A percentile compares a stretch with the other conserved stretches of the same genome.
Conservation (phyloP, 257 asterid genomes). For the Solanum lignicaule region DNA sequence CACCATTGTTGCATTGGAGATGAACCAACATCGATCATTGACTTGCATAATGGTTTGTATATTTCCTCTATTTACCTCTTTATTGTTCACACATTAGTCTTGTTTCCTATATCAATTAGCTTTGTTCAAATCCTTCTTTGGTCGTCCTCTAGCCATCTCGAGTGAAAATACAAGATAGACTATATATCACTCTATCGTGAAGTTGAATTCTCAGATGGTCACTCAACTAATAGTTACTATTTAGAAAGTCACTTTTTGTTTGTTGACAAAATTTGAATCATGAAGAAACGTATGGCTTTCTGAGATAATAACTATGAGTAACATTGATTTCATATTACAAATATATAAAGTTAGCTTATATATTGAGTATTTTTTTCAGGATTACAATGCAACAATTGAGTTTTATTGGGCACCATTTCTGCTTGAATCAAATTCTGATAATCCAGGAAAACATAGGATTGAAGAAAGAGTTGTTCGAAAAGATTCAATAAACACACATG, state of each 20-base stretch:
- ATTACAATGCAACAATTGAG: not conserved
- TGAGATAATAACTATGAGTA: not conserved
- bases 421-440: not conserved
- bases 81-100: not conserved
- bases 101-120: not conserved
- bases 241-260: not conserved
- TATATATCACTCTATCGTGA: not conserved
- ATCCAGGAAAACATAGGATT: not conserved
- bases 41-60: not conserved
- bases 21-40: not conserved
- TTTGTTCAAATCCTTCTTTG: not conserved
- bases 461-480: not conserved
- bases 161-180: not conserved
- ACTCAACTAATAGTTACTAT: not conserved
- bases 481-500: not conserved
- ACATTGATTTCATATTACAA: not conserved
- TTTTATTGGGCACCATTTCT: not conserved
- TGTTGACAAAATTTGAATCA: not conserved
- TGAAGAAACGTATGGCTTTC: not conserved
- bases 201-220: too few relatives aligned
- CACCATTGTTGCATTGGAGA: not conserved
- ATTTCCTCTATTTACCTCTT: not conserved
- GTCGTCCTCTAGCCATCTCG: not conserved
- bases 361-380: not conserved
- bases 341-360: not conserved